Conservation (phyloP, 75 land plant genomes). For the Pinus albicaulis region DNA sequence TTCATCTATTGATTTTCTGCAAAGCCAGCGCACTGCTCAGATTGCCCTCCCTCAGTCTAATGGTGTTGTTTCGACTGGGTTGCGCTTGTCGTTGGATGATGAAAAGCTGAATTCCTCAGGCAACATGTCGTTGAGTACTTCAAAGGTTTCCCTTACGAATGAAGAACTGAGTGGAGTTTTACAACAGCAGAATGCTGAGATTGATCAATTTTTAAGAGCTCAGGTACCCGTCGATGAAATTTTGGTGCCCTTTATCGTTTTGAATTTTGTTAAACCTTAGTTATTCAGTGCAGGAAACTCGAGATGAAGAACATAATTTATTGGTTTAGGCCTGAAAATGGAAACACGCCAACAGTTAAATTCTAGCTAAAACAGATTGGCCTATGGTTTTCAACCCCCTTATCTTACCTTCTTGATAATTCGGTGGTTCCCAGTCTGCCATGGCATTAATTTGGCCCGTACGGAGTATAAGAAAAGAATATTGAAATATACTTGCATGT, state of each 20-base stretch:
- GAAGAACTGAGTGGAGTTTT: conserved; percentile 60
- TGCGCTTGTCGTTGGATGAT: conserved; percentile 75
- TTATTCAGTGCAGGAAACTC: not conserved
- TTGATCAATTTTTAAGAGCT: conserved; percentile 56
- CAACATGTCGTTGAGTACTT: conserved; percentile 26
- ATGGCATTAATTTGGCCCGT: too few relatives aligned
- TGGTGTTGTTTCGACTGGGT: conserved; percentile 74
- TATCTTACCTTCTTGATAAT: too few relatives aligned
- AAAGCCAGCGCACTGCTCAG: conserved; percentile 11
- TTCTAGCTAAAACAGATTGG: not conserved
- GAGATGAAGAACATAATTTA: too few relatives aligned
- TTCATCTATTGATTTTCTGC: conserved; percentile 57
- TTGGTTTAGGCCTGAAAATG: not conserved
- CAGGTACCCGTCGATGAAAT: conserved; percentile 36
- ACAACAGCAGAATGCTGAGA: conserved; percentile 59
- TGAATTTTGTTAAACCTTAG: not conserved
- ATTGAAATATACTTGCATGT: too few relatives aligned
- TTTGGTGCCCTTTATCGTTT: not conserved
- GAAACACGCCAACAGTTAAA: not conserved
- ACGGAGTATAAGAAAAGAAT: too few relatives aligned
- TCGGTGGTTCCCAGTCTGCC: too few relatives aligned
- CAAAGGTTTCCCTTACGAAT: conserved; percentile 21
- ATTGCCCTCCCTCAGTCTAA: conserved; percentile 14
- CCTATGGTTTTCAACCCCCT: too few relatives aligned
- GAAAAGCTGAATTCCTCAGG: conserved; percentile 26